These are phyloP conservation scores for Inosperma sp. DNA, from an alignment of 768 basidiomycete genomes.

Conservation along the genomic window DNA sequence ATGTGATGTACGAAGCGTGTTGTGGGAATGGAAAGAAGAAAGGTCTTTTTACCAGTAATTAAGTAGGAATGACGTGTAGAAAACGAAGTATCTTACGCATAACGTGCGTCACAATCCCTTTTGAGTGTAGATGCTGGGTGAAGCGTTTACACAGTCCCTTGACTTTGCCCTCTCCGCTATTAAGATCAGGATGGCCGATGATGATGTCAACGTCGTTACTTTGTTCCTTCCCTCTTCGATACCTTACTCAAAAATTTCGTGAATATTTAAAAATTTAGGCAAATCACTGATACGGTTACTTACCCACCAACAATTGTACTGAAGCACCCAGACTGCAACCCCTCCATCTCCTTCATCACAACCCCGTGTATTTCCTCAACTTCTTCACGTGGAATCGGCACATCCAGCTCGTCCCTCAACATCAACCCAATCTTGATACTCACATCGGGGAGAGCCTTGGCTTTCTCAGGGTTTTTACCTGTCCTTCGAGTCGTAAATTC, in stretches of 20 bases:
- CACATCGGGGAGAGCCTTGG: conserved; percentile 25
- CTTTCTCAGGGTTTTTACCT: neutral
- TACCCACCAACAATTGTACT: conserved; percentile 83
- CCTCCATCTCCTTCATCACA: conserved; percentile 62
- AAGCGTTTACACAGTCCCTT: conserved; percentile 60
- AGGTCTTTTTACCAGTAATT: conserved; percentile 38
- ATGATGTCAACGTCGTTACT: conserved; percentile 91
- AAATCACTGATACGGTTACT: conserved; percentile 21
- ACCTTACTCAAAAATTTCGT: conserved; percentile 38
- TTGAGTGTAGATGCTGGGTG: conserved; percentile 46
- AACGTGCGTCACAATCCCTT: conserved; percentile 73
- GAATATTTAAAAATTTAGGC: neutral
- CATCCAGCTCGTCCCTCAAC: conserved; percentile 52
- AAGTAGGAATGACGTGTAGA: neutral
- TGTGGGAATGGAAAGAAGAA: conserved; percentile 54
- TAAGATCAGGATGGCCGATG: conserved; percentile 62
- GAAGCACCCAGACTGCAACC: conserved; percentile 60
- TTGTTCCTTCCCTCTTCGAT: conserved; percentile 75
- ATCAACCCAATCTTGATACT: conserved; percentile 57
- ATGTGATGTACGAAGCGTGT: conserved; percentile 51
- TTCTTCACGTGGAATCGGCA: conserved; percentile 62
- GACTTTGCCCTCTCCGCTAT: conserved; percentile 42
- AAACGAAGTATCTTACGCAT: conserved; percentile 57
- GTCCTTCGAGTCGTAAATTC: conserved; percentile 1
- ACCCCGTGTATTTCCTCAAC: conserved; percentile 70